A percentile compares a stretch with the other conserved stretches of the same genome.
Evolutionary conservation across 371 early-diverging fungal species (phyloP).

Genomic region (Amoeboaphelidium protococcarum): DNA sequence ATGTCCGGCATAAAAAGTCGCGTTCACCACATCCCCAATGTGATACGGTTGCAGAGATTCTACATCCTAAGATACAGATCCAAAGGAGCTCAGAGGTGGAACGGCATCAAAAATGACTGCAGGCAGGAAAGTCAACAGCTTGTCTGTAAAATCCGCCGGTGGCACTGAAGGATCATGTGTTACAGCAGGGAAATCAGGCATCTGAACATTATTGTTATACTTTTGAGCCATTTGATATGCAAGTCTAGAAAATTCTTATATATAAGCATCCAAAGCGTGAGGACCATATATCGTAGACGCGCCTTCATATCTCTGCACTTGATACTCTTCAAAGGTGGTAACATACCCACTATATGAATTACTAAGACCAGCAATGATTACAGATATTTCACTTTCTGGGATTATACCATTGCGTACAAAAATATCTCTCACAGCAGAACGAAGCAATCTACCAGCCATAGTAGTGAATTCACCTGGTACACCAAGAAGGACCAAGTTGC

Average conservation of each 20-base stretch:
- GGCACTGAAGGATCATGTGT: slow-evolving; percentile 10
- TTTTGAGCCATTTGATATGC: too few relatives aligned
- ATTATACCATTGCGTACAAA: slow-evolving; percentile 15
- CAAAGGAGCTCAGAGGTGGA: slow-evolving; percentile 17
- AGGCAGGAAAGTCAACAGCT: slow-evolving; percentile 11
- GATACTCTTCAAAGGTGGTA: slow-evolving; percentile 32
- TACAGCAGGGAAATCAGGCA: slow-evolving; percentile 2
- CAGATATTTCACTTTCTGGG: slow-evolving; percentile 15
- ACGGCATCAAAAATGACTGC: slow-evolving; percentile 20
- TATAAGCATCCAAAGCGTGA: slow-evolving; percentile 24
- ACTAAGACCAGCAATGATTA: slow-evolving; percentile 23
- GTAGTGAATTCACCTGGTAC: slow-evolving; percentile 33
- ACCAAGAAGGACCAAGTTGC: slow-evolving; percentile 23
- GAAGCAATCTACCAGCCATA: slow-evolving; percentile 29
- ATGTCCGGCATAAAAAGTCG: slow-evolving; percentile 25
- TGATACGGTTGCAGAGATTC: slow-evolving; percentile 10
- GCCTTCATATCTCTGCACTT: slow-evolving; percentile 34
- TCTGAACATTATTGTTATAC: background rate
- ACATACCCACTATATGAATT: slow-evolving; percentile 23
- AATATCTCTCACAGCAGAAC: slow-evolving; percentile 11
- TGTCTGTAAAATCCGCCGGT: slow-evolving; percentile 3
- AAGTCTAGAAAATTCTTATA: slow-evolving; percentile 18
- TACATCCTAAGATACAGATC: slow-evolving; percentile 14
- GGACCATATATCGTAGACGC: slow-evolving; percentile 35
- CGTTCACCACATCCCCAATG: slow-evolving; percentile 9